These are phyloP conservation scores for Aspergillus egyptiacus DNA, from an alignment of 495 filamentous ascomycete species.

Conservation along the genomic window DNA sequence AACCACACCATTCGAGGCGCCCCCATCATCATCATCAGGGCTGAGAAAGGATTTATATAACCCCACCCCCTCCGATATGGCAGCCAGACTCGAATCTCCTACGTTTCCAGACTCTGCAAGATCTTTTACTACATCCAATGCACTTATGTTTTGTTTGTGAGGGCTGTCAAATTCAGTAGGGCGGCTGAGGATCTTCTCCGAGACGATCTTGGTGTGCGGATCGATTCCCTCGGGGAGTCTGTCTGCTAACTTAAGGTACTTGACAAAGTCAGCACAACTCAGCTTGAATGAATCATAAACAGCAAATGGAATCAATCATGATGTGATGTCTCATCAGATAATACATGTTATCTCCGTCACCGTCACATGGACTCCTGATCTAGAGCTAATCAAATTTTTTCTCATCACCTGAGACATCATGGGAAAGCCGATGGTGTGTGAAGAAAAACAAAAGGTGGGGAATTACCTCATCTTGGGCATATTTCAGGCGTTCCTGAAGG, in stretches of 20 bases:
- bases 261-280: slow-evolving; percentile 11
- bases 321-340: slow-evolving; percentile 41
- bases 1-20: slow-evolving; percentile 20
- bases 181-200: slow-evolving; percentile 22
- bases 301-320: slow-evolving; percentile 9
- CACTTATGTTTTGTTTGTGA: slow-evolving; percentile 29
- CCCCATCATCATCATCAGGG: slow-evolving; percentile 26
- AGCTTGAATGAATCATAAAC: too few species aligned
- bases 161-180: slow-evolving; percentile 11
- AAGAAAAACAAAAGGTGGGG: slow-evolving; percentile 7
- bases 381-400: slow-evolving; percentile 54
- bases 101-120: slow-evolving; percentile 40
- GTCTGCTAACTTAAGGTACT: slow-evolving; percentile 29
- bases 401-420: slow-evolving; percentile 43
- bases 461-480: slow-evolving; percentile 45
- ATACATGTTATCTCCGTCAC: slow-evolving; percentile 50
- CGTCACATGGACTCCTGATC: slow-evolving; percentile 49
- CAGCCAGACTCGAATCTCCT: slow-evolving; percentile 34
- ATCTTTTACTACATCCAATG: slow-evolving; percentile 41
- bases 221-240: slow-evolving; percentile 28
- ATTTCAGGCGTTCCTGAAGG: slow-evolving; percentile 37
- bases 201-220: slow-evolving; percentile 27
- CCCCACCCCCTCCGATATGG: slow-evolving; percentile 37
- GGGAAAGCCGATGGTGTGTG: slow-evolving; percentile 6
- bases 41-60: slow-evolving; percentile 35